A percentile compares a stretch with the other conserved stretches of the same genome.
Evolutionary conservation across 2,329 filamentous ascomycete genomes (phyloP).

Genomic region (Thielaviopsis punctulata): DNA sequence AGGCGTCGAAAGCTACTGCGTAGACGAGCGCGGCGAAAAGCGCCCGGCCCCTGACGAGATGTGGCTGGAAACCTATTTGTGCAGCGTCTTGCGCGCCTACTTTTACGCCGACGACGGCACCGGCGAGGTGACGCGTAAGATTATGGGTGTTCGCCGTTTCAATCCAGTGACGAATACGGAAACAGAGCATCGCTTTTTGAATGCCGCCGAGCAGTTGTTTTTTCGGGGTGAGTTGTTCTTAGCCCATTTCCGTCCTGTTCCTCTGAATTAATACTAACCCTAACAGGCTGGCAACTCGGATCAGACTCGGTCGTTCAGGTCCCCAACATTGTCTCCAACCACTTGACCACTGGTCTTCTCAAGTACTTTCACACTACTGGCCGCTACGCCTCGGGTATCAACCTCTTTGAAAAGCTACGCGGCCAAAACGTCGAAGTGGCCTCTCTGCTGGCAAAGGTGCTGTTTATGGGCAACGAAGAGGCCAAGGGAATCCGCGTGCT

Average conservation of each 20-base stretch:
- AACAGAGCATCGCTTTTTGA: constrained; percentile 87
- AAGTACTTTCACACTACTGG: constrained; percentile 94
- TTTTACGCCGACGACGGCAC: constrained; percentile 93
- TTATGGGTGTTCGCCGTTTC: constrained; percentile 91
- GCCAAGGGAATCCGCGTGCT: constrained; percentile 84
- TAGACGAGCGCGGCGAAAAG: constrained; percentile 92
- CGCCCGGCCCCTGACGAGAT: constrained; percentile 81
- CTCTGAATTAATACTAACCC: constrained; percentile 12
- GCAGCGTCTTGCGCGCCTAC: constrained; percentile 84
- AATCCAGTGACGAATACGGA: constrained; percentile 98
- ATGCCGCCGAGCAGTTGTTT: constrained; percentile 86
- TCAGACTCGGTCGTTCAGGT: constrained; percentile 96
- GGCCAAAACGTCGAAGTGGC: constrained; percentile 85
- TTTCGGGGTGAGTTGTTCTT: constrained; percentile 54
- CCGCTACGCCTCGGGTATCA: constrained; percentile 86
- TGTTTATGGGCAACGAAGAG: constrained; percentile 91
- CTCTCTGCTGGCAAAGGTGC: constrained; percentile 74
- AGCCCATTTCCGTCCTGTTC: too few species aligned
- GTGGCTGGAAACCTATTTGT: constrained; percentile 95
- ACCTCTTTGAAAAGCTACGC: constrained; percentile 90
- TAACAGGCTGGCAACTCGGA: constrained; percentile 73
- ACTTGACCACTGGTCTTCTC: constrained; percentile 80
- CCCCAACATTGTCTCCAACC: constrained; percentile 89
- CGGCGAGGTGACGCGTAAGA: constrained; percentile 87
- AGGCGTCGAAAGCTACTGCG: constrained; percentile 90